These are phyloP conservation scores for Auricularia heimuer DNA, from an alignment of 768 basidiomycete species.

Conservation along the genomic window DNA sequence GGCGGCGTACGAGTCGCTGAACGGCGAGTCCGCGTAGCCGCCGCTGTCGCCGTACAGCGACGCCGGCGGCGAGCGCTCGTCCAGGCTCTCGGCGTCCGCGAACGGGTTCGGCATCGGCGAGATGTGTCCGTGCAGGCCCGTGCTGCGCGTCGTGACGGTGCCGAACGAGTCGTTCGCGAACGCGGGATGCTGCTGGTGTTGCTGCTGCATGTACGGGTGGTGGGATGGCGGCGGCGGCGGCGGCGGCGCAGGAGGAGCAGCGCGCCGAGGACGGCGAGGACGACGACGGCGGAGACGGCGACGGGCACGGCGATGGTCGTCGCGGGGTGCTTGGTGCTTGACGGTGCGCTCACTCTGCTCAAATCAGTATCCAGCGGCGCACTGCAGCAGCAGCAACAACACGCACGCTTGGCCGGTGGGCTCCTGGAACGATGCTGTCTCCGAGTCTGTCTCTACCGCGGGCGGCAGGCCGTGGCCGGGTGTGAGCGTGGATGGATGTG, in stretches of 20 bases:
- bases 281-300: background rate
- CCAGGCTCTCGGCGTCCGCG: background rate
- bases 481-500: background rate
- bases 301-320: background rate
- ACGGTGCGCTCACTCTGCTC: background rate
- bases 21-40: background rate
- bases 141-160: background rate
- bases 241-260: background rate
- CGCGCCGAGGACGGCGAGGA: background rate
- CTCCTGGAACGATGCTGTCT: background rate
- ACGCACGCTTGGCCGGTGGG: background rate
- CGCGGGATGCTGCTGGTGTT: background rate
- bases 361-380: too few relatives aligned
- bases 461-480: background rate
- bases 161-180: background rate
- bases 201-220: background rate
- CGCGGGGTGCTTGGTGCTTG: background rate
- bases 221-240: background rate
- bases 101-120: background rate
- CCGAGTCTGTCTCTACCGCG: background rate
- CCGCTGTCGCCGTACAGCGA: background rate
- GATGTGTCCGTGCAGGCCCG: background rate
- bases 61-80: background rate
- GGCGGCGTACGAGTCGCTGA: constrained; percentile 2
- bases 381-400: too few relatives aligned